Evolutionary conservation across 2,329 filamentous ascomycete species (phyloP), one percentile per base, ranked within the genome.

Genomic region (Colletotrichum tropicale): DNA sequence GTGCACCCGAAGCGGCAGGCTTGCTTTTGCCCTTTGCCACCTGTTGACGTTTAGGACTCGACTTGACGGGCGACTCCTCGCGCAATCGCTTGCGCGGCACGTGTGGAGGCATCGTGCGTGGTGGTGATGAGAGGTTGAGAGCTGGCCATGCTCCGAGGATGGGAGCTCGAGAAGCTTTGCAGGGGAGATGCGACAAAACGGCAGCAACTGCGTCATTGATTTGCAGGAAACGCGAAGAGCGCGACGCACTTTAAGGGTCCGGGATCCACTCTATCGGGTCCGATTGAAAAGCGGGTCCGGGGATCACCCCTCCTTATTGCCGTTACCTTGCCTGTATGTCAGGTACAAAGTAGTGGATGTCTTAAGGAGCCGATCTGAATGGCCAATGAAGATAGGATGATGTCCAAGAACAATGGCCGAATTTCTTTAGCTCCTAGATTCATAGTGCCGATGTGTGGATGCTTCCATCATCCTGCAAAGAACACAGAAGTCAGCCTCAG

Each of bases 51-150:
- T 79, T 81, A 48, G 77, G 30, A 70, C 77, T 77, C 34, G 77
- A 76, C 77, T 78, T 77, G 60, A 77, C 79, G 26, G 81, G 74
- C n/a, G 77, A 78, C 77, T 85, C 80, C 65, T 82, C 34, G 76
- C 89, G 90, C 78, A 91, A 80, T 76, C 93, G 90, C 85, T 95
- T 96, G 79, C 92, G 91, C 65, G 92, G 88, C 18, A 94, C 88
- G 78, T 90, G 86, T 28, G 94, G 93, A 80, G 94, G 93, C 93
- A 95, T 95, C 55, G 65, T 83, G 69, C 43, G 48, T 30, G 28
- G 64, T 58, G 48, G 30, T 65, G 71, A 38, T 48, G 65, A 48
- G 58, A 56, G 3, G n/a, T 24, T 8, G 13, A 13, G 32, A 21
- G 43, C 21, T 60, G 34, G 4, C 21, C 56, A 60, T 77, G 38